Percentiles rank a stretch among this genome's conserved stretches.
These are phyloP conservation scores for Beauveria sp. DNA, from an alignment of 2,329 filamentous ascomycete genomes.

Conservation along the genomic window DNA sequence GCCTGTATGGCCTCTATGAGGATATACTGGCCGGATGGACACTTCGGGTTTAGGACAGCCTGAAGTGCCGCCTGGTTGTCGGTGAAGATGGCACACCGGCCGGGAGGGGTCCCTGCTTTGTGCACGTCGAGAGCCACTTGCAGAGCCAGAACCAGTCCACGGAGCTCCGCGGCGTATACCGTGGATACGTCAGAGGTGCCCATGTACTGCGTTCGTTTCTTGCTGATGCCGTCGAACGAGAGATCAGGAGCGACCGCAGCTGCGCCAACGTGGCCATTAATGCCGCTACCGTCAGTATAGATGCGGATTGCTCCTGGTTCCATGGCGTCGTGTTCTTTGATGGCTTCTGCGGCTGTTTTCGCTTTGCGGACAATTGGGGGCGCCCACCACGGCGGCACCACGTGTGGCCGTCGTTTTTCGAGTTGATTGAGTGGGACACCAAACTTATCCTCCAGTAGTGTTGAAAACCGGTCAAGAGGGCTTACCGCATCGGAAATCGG, in stretches of 20 bases:
- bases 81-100: constrained; percentile 6
- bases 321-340: neutral
- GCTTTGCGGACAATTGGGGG: neutral
- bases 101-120: neutral
- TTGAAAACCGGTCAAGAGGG: neutral
- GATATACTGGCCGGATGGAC: constrained; percentile 7
- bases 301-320: neutral
- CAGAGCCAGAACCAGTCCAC: constrained; percentile 10
- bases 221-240: neutral
- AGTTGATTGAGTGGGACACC: neutral
- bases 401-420: neutral
- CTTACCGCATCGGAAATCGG: neutral
- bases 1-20: neutral
- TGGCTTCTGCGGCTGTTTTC: neutral
- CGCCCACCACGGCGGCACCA: neutral
- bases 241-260: neutral
- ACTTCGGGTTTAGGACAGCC: constrained; percentile 3
- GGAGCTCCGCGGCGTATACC: constrained; percentile 9
- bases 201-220: constrained; percentile 1
- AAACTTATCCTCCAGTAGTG: neutral
- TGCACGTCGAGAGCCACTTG: neutral
- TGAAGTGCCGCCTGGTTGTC: constrained; percentile 11
- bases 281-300: constrained; percentile 7
- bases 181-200: constrained; percentile 3
- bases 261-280: constrained; percentile 6